A percentile compares a stretch with the other conserved stretches of the same genome.
phyloP scores from a whole-genome alignment of 768 basidiomycete species.

The Lactarius deliciosus region DNA sequence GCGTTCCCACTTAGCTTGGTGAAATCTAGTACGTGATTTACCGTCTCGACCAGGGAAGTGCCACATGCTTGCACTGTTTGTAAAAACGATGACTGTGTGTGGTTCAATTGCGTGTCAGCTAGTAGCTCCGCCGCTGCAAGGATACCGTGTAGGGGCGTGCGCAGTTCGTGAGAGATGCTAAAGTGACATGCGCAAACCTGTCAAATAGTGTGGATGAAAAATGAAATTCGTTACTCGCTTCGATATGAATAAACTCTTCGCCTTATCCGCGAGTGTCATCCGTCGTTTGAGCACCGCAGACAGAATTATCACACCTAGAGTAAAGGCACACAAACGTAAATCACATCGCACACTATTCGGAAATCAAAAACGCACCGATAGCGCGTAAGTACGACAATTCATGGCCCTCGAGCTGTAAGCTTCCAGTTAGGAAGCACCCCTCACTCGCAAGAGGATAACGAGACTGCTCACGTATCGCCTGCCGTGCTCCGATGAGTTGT shows the following conservation, averaged over 20 bases:
- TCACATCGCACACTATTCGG: background rate
- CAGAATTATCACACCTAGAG: slow-evolving; percentile 80
- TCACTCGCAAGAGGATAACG: background rate
- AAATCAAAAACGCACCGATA: slow-evolving; percentile 52
- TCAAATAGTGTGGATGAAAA: background rate
- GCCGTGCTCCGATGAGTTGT: slow-evolving; percentile 78
- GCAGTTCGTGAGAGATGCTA: slow-evolving; percentile 88
- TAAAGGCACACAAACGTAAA: slow-evolving; percentile 10
- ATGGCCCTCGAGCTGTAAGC: slow-evolving; percentile 74
- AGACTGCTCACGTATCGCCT: slow-evolving; percentile 70
- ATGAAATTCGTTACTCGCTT: slow-evolving; percentile 51
- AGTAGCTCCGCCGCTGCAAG: slow-evolving; percentile 91
- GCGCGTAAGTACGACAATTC: slow-evolving; percentile 90
- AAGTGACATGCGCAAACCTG: background rate
- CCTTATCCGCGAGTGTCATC: slow-evolving; percentile 93
- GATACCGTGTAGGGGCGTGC: slow-evolving; percentile 94
- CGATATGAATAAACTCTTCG: slow-evolving; percentile 89
- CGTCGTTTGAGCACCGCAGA: slow-evolving; percentile 89
- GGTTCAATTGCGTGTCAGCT: slow-evolving; percentile 76
- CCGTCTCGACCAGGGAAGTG: slow-evolving; percentile 93
- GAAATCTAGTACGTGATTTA: slow-evolving; percentile 95
- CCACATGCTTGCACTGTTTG: slow-evolving; percentile 95
- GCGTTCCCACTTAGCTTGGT: slow-evolving; percentile 89
- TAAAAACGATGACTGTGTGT: slow-evolving; percentile 81
- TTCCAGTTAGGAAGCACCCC: slow-evolving; percentile 5